Conservation (phyloP, 495 filamentous ascomycete genomes). For the Parmelia sp. region DNA sequence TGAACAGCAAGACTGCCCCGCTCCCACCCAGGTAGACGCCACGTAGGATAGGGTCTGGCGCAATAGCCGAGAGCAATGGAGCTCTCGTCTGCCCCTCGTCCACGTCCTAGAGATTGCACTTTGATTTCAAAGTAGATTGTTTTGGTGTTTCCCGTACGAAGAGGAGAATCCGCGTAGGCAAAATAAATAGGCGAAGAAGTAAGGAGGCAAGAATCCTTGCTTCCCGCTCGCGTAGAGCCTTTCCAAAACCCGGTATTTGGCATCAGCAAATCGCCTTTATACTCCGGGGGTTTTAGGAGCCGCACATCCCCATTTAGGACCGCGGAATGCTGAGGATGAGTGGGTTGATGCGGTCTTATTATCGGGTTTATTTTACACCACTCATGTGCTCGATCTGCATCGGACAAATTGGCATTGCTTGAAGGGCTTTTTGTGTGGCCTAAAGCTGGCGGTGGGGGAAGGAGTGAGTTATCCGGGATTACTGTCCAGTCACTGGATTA, state of each 20-base stretch:
- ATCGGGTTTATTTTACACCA: conserved; percentile 66
- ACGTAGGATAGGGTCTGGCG: conserved; percentile 77
- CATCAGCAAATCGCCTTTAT: conserved; percentile 37
- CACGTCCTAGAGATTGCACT: conserved; percentile 42
- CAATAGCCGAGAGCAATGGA: conserved; percentile 70
- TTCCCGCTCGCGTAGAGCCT: conserved; percentile 34
- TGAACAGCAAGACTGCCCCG: conserved; percentile 79
- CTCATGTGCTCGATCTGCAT: conserved; percentile 63
- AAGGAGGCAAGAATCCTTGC: conserved; percentile 47
- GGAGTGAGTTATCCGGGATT: conserved; percentile 70
- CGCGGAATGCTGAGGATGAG: conserved; percentile 34
- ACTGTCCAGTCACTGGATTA: conserved; percentile 59
- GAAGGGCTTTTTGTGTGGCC: conserved; percentile 60
- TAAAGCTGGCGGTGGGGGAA: conserved; percentile 75
- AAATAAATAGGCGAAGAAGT: conserved; percentile 72
- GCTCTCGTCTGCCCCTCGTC: conserved; percentile 43
- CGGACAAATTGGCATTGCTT: conserved; percentile 63
- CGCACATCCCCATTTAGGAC: conserved; percentile 41
- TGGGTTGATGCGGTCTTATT: conserved; percentile 46
- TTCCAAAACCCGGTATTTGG: conserved; percentile 38
- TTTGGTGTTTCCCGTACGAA: conserved; percentile 46
- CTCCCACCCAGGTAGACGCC: conserved; percentile 89
- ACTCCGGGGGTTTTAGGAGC: conserved; percentile 43
- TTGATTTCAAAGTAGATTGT: conserved; percentile 77
- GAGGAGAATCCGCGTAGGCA: conserved; percentile 59